Evolutionary conservation across 2,329 filamentous ascomycete genomes (phyloP).

Genomic region (Colletotrichum australisinense): DNA sequence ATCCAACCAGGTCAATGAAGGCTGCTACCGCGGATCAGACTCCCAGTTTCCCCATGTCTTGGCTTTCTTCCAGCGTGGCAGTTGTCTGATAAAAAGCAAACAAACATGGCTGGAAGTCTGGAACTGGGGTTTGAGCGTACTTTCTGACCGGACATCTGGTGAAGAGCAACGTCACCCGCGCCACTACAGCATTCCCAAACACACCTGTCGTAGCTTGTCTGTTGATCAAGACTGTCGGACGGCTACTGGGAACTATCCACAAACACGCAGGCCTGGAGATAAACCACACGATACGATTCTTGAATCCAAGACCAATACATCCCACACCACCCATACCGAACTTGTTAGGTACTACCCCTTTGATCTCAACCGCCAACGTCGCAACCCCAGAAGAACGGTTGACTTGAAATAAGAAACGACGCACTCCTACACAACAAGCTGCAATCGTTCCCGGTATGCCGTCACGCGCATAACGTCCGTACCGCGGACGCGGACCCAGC

Average conservation of each 20-base stretch:
- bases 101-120: background rate
- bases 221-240: no score
- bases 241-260: no score
- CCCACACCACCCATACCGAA: no score
- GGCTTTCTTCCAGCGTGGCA: background rate
- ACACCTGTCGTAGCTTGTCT: no score
- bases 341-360: no score
- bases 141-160: no score
- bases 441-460: background rate
- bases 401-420: background rate
- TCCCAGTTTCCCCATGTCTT: constrained; percentile 6
- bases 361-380: background rate
- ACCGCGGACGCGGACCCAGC: background rate
- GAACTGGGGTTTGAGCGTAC: no score
- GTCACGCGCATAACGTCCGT: constrained; percentile 13
- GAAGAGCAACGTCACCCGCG: no score
- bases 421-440: background rate
- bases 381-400: background rate
- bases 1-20: background rate
- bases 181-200: no score
- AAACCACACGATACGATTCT: no score
- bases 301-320: no score
- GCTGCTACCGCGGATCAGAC: background rate
- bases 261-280: no score
- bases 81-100: background rate